phyloP scores from a whole-genome alignment of 73 alveolate genomes.

The Paramecium caudatum region DNA sequence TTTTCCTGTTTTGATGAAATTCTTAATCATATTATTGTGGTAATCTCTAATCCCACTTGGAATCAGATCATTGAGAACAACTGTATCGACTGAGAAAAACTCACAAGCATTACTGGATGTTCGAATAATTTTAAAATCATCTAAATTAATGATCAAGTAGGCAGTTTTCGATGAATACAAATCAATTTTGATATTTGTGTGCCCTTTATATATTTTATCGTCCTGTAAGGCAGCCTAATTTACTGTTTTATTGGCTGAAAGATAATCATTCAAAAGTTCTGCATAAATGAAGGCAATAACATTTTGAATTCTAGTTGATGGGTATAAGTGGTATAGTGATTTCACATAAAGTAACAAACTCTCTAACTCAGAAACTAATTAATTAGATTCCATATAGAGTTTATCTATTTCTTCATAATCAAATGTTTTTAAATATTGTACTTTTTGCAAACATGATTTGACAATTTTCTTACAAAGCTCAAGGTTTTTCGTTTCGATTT shows the following conservation, averaged over 20 bases:
- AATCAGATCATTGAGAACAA: not conserved
- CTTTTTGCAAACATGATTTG: not conserved
- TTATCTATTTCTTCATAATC: slow-evolving; percentile 31
- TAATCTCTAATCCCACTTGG: slow-evolving; percentile 13
- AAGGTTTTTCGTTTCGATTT: not conserved
- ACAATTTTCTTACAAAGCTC: not conserved
- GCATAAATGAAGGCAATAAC: slow-evolving; percentile 50
- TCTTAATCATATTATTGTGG: not conserved
- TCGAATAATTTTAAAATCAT: slow-evolving; percentile 6
- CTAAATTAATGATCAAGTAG: slow-evolving; percentile 28
- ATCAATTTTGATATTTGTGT: slow-evolving; percentile 20
- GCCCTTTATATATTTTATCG: not conserved
- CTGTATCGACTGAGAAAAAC: not conserved
- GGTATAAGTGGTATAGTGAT: not conserved
- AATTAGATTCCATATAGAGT: not conserved
- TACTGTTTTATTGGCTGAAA: slow-evolving; percentile 19
- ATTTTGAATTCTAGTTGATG: slow-evolving; percentile 2
- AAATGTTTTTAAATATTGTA: not conserved
- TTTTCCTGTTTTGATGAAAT: slow-evolving; percentile 46
- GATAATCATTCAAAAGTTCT: slow-evolving; percentile 58
- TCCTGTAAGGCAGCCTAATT: not conserved
- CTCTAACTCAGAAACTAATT: slow-evolving; percentile 24
- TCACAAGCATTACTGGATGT: slow-evolving; percentile 20
- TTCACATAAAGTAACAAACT: not conserved
- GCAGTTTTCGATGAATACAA: not conserved